Percentiles rank a stretch among this genome's conserved stretches.
These are phyloP conservation scores for Diutina catenulata DNA, from an alignment of 1,139 yeast species.

Conservation along the genomic window DNA sequence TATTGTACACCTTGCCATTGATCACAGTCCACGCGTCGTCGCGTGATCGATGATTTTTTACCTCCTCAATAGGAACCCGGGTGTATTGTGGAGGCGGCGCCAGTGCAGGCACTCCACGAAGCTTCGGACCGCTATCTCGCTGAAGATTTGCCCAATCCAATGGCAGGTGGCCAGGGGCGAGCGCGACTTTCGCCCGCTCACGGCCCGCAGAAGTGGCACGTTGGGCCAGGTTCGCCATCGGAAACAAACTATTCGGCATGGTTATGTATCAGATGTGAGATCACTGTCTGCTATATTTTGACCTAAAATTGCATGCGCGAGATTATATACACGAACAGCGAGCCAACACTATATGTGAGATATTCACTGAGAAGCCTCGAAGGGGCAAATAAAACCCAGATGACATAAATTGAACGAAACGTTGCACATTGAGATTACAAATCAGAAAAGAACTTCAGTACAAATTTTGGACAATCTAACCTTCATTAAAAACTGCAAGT, in stretches of 20 bases:
- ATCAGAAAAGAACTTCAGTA: too few species aligned
- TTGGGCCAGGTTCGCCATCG: conserved; percentile 9
- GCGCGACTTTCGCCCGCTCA: conserved; percentile 35
- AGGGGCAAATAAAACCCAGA: too few species aligned
- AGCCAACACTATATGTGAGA: too few species aligned
- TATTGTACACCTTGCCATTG: conserved; percentile 71
- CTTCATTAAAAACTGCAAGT: too few species aligned
- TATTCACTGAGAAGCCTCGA: too few species aligned
- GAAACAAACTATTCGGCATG: conserved; percentile 8
- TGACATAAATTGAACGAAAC: too few species aligned
- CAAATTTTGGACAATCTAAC: too few species aligned
- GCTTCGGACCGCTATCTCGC: conserved; percentile 16
- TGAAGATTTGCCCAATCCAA: conserved; percentile 73
- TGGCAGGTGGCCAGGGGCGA: conserved; percentile 76
- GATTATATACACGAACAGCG: too few species aligned
- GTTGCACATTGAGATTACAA: too few species aligned
- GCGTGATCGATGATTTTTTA: conserved; percentile 42
- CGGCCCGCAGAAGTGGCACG: conserved; percentile 7
- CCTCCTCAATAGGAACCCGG: conserved; percentile 46
- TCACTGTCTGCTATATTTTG: too few species aligned
- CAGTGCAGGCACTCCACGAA: conserved; percentile 28
- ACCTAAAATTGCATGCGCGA: too few species aligned
- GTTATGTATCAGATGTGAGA: too few species aligned
- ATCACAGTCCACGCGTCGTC: conserved; percentile 83
- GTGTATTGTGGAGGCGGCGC: conserved; percentile 36